Evolutionary conservation across 2,329 filamentous ascomycete genomes (phyloP), one percentile per base, ranked within the genome.

Genomic region (Aspergillus brasiliensis): DNA sequence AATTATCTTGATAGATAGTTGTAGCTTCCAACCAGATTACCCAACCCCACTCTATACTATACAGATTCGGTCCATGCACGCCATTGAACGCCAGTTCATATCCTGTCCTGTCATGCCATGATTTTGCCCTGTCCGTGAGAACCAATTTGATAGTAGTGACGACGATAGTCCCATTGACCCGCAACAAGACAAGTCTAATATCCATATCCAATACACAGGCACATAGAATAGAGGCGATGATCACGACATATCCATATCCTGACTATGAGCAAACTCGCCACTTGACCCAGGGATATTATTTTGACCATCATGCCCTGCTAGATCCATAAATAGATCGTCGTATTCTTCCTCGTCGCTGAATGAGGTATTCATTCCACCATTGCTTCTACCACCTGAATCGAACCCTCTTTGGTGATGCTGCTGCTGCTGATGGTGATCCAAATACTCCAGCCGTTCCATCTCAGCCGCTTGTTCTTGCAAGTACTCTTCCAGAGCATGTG

Each of bases 251-350:
- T 79, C 77, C 74, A 78, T 78, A 58, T 74, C 73, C 59, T 74
- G 71, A 49, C 65, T 62, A 25, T 64, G 58, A 27, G 4, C 51
- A 7, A 40, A 25, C 15, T 4, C 51, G 34, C 23, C n/a, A 21
- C 15, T 15, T 23, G 19, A 25, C 1, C 25, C 46, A 8, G n/a
- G 3, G 7, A 31, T 11, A 13, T 63, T 57, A 17, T 5, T 15
- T 8, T 3, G 54, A n/a, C 34, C 31, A 34, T n/a, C 31, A 19
- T 81, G 75, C n/a, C 83, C 80, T 53, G 86, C 74, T 38, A 91
- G 71, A 65, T 91, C 86, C 78, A 86, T 84, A 71, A 97, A 87
- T 7, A 88, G 76, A 62, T 77, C 77, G 66, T 87, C 84, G 67
- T 86, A 87, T 62, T 87, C 85, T n/a, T 85, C 85, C 17, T 85